Conservation (phyloP, 1,139 yeast species). For the Yamadazyma siamensis region DNA sequence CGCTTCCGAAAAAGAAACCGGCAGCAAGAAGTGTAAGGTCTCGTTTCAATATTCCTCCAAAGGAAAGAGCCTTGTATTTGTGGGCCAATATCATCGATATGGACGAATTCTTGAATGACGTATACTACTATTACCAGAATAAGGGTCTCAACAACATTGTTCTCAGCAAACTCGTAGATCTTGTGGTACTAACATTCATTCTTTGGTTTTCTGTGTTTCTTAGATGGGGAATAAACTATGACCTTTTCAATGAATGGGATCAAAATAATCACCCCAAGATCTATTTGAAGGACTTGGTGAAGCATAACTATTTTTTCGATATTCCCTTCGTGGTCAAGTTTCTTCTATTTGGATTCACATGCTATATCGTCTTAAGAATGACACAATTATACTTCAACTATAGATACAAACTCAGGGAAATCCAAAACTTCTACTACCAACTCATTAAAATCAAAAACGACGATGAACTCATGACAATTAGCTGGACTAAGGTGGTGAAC, state of each 20-base stretch:
- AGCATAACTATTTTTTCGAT: conserved; percentile 57
- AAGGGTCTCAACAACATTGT: conserved; percentile 81
- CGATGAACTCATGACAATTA: conserved; percentile 80
- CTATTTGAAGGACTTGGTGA: conserved; percentile 45
- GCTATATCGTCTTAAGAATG: conserved; percentile 53
- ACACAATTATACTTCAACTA: conserved; percentile 57
- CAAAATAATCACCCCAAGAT: conserved; percentile 14
- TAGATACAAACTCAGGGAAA: conserved; percentile 54
- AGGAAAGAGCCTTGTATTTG: conserved; percentile 83
- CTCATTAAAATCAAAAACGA: conserved; percentile 69
- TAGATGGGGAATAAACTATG: conserved; percentile 79
- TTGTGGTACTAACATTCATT: conserved; percentile 72
- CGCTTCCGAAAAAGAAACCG: conserved; percentile 9
- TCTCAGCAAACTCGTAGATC: conserved; percentile 59
- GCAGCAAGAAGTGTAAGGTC: conserved; percentile 12
- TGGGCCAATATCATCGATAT: conserved; percentile 96
- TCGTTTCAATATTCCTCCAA: conserved; percentile 44
- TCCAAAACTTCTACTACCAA: conserved; percentile 62
- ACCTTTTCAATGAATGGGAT: conserved; percentile 22
- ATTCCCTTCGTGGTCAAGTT: conserved; percentile 53
- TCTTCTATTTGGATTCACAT: conserved; percentile 58
- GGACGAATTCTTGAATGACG: conserved; percentile 79
- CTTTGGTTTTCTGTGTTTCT: conserved; percentile 75
- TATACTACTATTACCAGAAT: conserved; percentile 80
- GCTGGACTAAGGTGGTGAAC: conserved; percentile 89